Evolutionary conservation across 768 basidiomycete species (phyloP).

Genomic region (Termitomyces sp.): DNA sequence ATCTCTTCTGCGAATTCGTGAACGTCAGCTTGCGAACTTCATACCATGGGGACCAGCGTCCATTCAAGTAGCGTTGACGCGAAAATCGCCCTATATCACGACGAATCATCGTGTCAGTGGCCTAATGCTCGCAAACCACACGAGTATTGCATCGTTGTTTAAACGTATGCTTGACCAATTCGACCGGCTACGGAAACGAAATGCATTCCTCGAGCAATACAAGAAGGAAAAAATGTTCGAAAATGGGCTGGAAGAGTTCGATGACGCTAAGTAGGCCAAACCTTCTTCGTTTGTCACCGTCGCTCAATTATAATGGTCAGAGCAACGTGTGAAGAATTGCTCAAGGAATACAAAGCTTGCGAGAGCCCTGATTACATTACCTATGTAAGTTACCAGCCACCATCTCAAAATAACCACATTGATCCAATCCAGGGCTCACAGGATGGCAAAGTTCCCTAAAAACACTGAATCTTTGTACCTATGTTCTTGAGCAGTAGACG

Average conservation of each 20-base stretch:
- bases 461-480: neutral
- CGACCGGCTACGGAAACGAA: conserved; percentile 77
- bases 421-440: conserved; percentile 17
- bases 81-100: conserved; percentile 81
- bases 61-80: conserved; percentile 94
- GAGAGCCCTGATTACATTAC: conserved; percentile 94
- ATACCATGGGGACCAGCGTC: conserved; percentile 99
- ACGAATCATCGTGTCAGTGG: conserved; percentile 95
- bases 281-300: neutral
- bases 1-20: conserved; percentile 92
- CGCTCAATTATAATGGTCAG: conserved; percentile 28
- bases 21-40: conserved; percentile 94
- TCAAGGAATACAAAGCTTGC: conserved; percentile 95
- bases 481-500: neutral
- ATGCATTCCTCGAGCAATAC: conserved; percentile 96
- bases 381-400: conserved; percentile 29
- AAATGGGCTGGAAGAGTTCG: conserved; percentile 91
- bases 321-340: conserved; percentile 78
- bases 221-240: conserved; percentile 96
- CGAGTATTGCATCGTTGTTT: conserved; percentile 97
- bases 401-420: neutral
- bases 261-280: conserved; percentile 78
- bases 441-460: conserved; percentile 18
- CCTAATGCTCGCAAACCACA: conserved; percentile 98
- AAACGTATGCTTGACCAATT: conserved; percentile 96